Conservation (phyloP, 179 eudicot species). For the Camellia oleifera region DNA sequence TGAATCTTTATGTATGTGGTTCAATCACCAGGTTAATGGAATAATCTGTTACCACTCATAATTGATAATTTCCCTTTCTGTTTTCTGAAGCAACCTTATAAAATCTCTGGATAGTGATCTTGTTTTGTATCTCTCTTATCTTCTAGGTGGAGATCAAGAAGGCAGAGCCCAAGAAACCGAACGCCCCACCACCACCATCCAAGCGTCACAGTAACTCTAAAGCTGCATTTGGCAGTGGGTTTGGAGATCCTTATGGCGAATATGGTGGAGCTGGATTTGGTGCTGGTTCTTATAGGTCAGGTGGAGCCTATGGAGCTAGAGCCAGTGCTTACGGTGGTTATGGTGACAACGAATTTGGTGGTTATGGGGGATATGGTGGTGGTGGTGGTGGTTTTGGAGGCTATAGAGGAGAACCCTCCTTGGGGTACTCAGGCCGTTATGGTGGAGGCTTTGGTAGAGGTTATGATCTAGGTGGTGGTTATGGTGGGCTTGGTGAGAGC, state of each 20-base stretch:
- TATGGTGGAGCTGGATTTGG: constrained; percentile 39
- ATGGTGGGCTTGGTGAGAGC: constrained; percentile 39
- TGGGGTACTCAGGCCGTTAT: constrained; percentile 49
- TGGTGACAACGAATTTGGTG: constrained; percentile 31
- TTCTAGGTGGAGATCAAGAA: constrained; percentile 62
- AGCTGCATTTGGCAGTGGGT: constrained; percentile 33
- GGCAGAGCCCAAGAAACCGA: constrained; percentile 66
- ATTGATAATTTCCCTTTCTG: neutral
- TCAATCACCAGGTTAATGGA: neutral
- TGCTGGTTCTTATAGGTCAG: constrained; percentile 31
- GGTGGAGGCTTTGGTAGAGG: constrained; percentile 47
- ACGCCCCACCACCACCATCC: constrained; percentile 37
- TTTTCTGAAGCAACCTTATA: neutral
- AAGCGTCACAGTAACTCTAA: constrained; percentile 38
- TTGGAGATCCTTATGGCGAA: constrained; percentile 29
- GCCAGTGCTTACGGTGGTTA: constrained; percentile 33
- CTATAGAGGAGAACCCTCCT: constrained; percentile 45
- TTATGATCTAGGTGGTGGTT: constrained; percentile 42
- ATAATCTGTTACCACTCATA: neutral
- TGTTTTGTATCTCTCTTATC: constrained; percentile 6
- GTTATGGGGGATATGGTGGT: constrained; percentile 38
- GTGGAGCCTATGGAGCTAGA: constrained; percentile 37
- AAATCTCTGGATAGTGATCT: neutral
- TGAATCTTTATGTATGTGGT: neutral
- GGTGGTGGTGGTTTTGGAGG: constrained; percentile 37